Evolutionary conservation across 176 grass and related monocot genomes (phyloP).

Genomic region (Musa acuminata): DNA sequence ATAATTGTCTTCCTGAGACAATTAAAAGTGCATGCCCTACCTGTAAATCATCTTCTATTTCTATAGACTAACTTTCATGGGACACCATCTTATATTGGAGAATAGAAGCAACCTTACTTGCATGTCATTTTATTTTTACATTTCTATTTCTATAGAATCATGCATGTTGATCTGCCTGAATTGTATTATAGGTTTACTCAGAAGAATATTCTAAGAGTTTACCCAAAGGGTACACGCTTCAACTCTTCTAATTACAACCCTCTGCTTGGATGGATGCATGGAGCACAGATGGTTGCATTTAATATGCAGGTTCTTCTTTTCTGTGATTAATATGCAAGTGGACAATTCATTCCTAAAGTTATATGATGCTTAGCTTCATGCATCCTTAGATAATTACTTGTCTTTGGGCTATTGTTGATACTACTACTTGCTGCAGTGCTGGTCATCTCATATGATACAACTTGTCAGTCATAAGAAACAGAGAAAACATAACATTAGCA

Average conservation of each 20-base stretch:
- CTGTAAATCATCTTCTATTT: neutral
- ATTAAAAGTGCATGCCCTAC: neutral
- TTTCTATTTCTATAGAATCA: too few species aligned
- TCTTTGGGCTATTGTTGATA: neutral
- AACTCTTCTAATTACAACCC: constrained; percentile 14
- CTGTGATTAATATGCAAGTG: neutral
- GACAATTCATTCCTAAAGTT: neutral
- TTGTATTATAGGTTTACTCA: constrained; percentile 6
- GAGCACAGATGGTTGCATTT: constrained; percentile 17
- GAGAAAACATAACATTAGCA: too few species aligned
- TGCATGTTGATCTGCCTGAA: neutral
- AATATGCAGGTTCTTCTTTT: constrained; percentile 6
- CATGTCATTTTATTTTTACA: neutral
- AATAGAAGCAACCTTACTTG: neutral
- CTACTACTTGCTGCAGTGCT: too few species aligned
- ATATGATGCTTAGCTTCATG: neutral
- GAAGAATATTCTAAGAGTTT: constrained; percentile 7
- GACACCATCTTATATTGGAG: neutral
- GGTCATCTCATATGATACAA: too few species aligned
- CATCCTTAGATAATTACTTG: neutral
- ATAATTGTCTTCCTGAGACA: neutral
- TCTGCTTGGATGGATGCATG: constrained; percentile 7
- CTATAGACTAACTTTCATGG: too few species aligned
- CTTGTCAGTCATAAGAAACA: too few species aligned
- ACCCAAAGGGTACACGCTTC: constrained; percentile 8